These are phyloP conservation scores for Pleurotus citrinopileatus DNA, from an alignment of 768 basidiomycete genomes.

Conservation along the genomic window DNA sequence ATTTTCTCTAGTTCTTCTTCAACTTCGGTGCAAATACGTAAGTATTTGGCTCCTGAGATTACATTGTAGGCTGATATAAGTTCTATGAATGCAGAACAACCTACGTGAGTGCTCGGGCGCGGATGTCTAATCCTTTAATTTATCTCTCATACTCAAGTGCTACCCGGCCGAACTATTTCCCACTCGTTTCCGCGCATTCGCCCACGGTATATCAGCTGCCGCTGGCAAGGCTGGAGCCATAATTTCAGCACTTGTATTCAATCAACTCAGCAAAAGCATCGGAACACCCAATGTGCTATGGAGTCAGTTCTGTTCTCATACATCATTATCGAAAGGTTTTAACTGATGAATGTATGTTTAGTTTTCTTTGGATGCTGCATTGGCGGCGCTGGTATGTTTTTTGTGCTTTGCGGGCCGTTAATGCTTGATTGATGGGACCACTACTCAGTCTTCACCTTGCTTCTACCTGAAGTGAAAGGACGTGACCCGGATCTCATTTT, in stretches of 20 bases:
- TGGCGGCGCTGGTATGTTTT: slow-evolving; percentile 40
- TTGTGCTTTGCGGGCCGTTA: too few species aligned
- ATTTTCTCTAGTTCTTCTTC: slow-evolving; percentile 60
- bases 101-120: slow-evolving; percentile 36
- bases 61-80: background rate
- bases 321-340: background rate
- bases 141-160: slow-evolving; percentile 33
- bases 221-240: slow-evolving; percentile 76
- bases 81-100: slow-evolving; percentile 37
- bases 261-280: slow-evolving; percentile 53
- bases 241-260: slow-evolving; percentile 73
- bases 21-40: slow-evolving; percentile 77
- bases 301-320: slow-evolving; percentile 45
- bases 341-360: slow-evolving; percentile 20
- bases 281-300: slow-evolving; percentile 68
- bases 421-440: background rate
- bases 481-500: slow-evolving; percentile 9
- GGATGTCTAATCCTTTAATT: background rate
- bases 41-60: slow-evolving; percentile 19
- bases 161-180: slow-evolving; percentile 82
- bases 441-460: background rate
- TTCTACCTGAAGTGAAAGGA: slow-evolving; percentile 8
- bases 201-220: slow-evolving; percentile 76
- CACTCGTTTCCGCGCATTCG: slow-evolving; percentile 67
- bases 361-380: slow-evolving; percentile 69